Conservation (phyloP, 73 alveolate genomes). For the Paramecium caudatum region DNA sequence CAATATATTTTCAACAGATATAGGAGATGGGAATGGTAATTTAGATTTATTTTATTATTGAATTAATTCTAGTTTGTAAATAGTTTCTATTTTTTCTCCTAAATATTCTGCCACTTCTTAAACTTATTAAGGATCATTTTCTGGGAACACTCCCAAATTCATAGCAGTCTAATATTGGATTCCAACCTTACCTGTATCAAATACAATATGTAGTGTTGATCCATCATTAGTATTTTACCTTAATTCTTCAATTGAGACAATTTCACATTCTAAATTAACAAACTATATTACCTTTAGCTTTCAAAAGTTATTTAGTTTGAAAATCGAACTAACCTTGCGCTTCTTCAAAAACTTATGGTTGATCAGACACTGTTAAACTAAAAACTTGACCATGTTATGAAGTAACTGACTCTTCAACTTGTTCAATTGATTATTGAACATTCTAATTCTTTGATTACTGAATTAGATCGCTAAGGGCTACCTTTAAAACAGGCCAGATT, state of each 20-base stretch:
- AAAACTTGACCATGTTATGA: slow-evolving; percentile 20
- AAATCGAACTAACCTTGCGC: slow-evolving; percentile 72
- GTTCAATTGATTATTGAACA: neutral
- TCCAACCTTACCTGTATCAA: slow-evolving; percentile 80
- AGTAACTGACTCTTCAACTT: neutral
- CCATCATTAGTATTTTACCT: slow-evolving; percentile 88
- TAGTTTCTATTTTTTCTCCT: slow-evolving; percentile 77
- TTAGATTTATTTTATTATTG: slow-evolving; percentile 75
- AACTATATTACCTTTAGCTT: slow-evolving; percentile 23
- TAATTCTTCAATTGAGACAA: slow-evolving; percentile 82
- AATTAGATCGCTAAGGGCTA: slow-evolving; percentile 38
- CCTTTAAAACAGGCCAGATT: slow-evolving; percentile 79
- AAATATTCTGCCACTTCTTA: slow-evolving; percentile 80
- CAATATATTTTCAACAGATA: slow-evolving; percentile 87
- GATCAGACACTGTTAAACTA: neutral
- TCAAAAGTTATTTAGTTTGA: slow-evolving; percentile 71
- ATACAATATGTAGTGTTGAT: slow-evolving; percentile 86
- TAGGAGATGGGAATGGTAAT: slow-evolving; percentile 92
- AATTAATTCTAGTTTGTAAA: slow-evolving; percentile 74
- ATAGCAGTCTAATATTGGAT: slow-evolving; percentile 86
- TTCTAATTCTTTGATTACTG: neutral
- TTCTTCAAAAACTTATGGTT: slow-evolving; percentile 39
- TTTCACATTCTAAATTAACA: slow-evolving; percentile 29
- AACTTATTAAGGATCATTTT: slow-evolving; percentile 83
- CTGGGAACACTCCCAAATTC: slow-evolving; percentile 91